Evolutionary conservation across 768 basidiomycete species (phyloP), one percentile per base, ranked within the genome.

Genomic region (Phlegmacium glaucopus): DNA sequence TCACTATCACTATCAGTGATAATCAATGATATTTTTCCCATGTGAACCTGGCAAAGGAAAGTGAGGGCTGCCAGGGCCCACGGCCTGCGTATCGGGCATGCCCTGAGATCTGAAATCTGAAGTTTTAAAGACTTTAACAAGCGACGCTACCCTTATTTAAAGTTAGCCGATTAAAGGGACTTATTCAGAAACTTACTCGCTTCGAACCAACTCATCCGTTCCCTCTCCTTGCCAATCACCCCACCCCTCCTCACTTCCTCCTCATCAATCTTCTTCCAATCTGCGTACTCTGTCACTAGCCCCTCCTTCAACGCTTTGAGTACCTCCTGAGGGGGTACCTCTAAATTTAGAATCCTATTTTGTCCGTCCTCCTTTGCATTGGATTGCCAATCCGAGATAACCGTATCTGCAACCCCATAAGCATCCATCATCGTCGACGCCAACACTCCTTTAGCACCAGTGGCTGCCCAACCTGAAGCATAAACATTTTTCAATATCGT

Each of bases 401-500:
- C 78, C 0, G 76, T 70, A 32, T 87, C 82, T 2, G 90, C 86
- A 2, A 90, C 82, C 3, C 77, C 75, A 60, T 93, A 92, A 16
- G 94, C 90, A 61, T 96, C 79, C 65, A 91, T 82, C 93, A 99
- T 93, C 28, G 96, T 96, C 3, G 85, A 76, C 2, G 92, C 94
- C 38, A 98, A 74, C 10, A 98, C 94, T 9, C 94, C 94, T 44
- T 81, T 85, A 0, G 96, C 94, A 29, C 95, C 95, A 3, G 79
- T 83, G 2, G 91, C 86, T 2, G 91, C 86, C 96, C 96, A 99
- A 9, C 95, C 95, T 1, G 90, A 85, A 1, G 91, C 87, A 61
- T 96, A 99, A n/a, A 94, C 72, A 48, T 80, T 80, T 30, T 72
- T 74, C 30, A 84, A 54, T 2, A 57, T 57, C 4, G 52, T 45